These are phyloP conservation scores for Raphanus sativus DNA, from an alignment of 345 rosid genomes.

Conservation along the genomic window DNA sequence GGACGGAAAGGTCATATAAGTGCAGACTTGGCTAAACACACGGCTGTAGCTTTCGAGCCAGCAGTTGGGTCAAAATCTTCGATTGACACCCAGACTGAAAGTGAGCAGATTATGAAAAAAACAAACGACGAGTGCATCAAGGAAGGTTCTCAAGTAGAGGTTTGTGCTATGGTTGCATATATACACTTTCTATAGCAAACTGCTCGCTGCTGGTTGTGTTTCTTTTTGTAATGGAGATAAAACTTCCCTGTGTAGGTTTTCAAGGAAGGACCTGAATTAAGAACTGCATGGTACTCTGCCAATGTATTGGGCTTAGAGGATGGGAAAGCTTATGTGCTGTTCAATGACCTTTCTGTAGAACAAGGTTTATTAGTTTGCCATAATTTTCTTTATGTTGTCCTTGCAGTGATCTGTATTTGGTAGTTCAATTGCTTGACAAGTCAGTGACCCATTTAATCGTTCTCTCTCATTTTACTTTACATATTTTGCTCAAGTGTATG, in stretches of 20 bases:
- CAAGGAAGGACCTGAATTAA: constrained; percentile 64
- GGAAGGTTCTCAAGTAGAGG: constrained; percentile 89
- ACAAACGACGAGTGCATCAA: constrained; percentile 48
- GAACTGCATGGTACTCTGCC: constrained; percentile 84
- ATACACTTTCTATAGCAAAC: not conserved
- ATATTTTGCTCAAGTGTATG: not conserved
- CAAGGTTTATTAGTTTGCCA: constrained; percentile 55
- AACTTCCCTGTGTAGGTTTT: constrained; percentile 53
- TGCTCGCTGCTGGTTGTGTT: constrained; percentile 6
- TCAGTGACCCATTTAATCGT: not conserved
- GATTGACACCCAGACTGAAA: constrained; percentile 37
- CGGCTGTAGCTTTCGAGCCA: constrained; percentile 44
- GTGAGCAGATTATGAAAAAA: constrained; percentile 38
- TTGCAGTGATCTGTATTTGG: not conserved
- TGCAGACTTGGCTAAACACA: constrained; percentile 45
- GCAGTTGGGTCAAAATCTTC: constrained; percentile 44
- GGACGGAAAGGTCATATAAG: constrained; percentile 47
- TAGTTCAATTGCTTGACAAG: not conserved
- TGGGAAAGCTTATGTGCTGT: constrained; percentile 76
- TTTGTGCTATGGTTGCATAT: constrained; percentile 38
- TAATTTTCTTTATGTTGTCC: not conserved
- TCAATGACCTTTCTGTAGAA: constrained; percentile 55
- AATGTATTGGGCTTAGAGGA: constrained; percentile 65
- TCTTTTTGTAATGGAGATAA: constrained; percentile 4
- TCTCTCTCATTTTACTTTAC: constrained; percentile 1